Percentiles rank a stretch among this genome's conserved stretches.
Conservation (phyloP, 495 filamentous ascomycete genomes). For the Aspergillus incahuasiensis region DNA sequence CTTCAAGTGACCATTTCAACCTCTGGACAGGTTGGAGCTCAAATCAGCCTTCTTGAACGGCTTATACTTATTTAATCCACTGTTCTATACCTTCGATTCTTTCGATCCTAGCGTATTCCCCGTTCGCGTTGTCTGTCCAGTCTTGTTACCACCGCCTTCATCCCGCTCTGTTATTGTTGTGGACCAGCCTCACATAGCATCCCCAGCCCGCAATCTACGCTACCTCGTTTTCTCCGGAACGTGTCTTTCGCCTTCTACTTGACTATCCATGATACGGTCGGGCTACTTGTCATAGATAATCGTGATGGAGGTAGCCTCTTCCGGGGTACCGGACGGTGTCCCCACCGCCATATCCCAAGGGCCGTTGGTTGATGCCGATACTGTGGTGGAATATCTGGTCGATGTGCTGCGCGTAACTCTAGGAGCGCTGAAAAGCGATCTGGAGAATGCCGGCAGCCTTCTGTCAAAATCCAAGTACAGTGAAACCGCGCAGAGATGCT, state of each 20-base stretch:
- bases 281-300: constrained; percentile 20
- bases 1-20: constrained; percentile 2
- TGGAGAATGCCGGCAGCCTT: constrained; percentile 75
- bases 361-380: constrained; percentile 50
- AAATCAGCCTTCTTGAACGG: not conserved
- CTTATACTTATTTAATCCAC: constrained; percentile 2
- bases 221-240: not conserved
- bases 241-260: not conserved
- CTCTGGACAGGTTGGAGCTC: constrained; percentile 6
- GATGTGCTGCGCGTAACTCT: constrained; percentile 78
- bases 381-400: constrained; percentile 73
- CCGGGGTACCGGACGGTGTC: constrained; percentile 45
- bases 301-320: constrained; percentile 49
- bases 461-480: constrained; percentile 63
- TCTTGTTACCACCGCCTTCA: not conserved
- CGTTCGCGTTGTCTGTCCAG: not conserved
- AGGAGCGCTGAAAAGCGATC: constrained; percentile 73
- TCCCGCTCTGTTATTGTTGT: not conserved
- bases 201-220: not conserved
- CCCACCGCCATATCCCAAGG: constrained; percentile 32
- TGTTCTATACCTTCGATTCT: not conserved
- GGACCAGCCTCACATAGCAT: constrained; percentile 4
- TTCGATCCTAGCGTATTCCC: not conserved
- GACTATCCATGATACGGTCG: constrained; percentile 31
- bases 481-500: constrained; percentile 83